A percentile compares a stretch with the other conserved stretches of the same genome.
Conservation (phyloP, 495 filamentous ascomycete species). For the Penicillium robsamsonii region DNA sequence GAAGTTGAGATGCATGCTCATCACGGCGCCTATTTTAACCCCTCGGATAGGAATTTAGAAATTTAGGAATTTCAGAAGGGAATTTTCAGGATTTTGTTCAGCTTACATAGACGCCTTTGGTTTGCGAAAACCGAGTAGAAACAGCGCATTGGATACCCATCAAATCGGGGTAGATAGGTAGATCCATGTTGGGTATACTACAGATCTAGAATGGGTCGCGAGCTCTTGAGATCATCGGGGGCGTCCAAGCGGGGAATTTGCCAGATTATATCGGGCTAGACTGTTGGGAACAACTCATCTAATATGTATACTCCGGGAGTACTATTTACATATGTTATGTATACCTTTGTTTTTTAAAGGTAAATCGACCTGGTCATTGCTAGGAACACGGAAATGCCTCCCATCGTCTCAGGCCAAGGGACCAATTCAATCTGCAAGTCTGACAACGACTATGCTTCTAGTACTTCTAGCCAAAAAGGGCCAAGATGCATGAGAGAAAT, state of each 20-base stretch:
- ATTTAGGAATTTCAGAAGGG: not conserved
- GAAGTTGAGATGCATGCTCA: slow-evolving; percentile 7
- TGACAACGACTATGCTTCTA: not conserved
- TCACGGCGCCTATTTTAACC: slow-evolving; percentile 9
- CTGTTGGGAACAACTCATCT: not conserved
- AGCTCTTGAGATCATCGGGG: not conserved
- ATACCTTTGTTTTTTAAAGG: not conserved
- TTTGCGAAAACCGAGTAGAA: not conserved
- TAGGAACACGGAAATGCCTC: not conserved
- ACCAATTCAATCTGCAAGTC: not conserved
- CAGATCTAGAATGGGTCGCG: not conserved
- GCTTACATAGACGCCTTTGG: not conserved
- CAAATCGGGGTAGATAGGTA: not conserved
- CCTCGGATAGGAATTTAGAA: slow-evolving; percentile 5
- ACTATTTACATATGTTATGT: not conserved
- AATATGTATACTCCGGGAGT: not conserved
- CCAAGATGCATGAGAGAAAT: not conserved
- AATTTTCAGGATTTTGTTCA: not conserved
- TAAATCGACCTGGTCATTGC: not conserved
- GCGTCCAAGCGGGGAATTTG: not conserved
- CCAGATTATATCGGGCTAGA: not conserved
- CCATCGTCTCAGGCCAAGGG: not conserved
- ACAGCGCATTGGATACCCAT: not conserved
- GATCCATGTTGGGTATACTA: not conserved
- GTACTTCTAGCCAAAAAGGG: not conserved